Evolutionary conservation across 495 filamentous ascomycete species (phyloP), one percentile per base, ranked within the genome.

Genomic region (Sordaria brevicollis): DNA sequence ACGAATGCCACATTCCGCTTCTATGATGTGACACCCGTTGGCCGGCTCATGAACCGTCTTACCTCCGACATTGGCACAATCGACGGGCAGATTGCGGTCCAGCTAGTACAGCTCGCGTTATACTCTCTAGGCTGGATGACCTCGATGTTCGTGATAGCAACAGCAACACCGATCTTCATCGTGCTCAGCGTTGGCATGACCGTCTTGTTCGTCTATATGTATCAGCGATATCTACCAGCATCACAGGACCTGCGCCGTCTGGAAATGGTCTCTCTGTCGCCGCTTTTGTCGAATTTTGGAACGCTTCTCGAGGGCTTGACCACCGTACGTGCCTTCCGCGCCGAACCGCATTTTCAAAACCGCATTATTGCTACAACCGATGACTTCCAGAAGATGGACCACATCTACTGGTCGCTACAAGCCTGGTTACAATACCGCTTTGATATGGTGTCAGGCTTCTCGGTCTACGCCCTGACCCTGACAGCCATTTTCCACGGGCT

Each of bases 341-440:
- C 89, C 5, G 88, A 93, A 73, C 78, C 83, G 15, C 88, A 89
- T 65, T 96, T 95, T 73, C 92, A 95, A 73, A 83, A 85, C 68
- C 84, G 88, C 29, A 89, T 93, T 69, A 90, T 96, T 49, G 82
- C 83, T 4, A 91, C 91, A 21, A 90, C 90, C 0, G 92, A 96
- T 77, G 86, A 86, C 3, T 96, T 96, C 78, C 92, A 94, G 77
- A 93, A 92, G 72, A 93, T 94, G 90, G 92, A 96, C 75, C 92
- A 96, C 78, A 93, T 96, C 80, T 96, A 93, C 80, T 96, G 92
- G 92, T 90, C 86, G 65, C 82, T 94, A 7, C 92, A 94, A 74
- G 85, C 87, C 33, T 96, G 92, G 92, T 83, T 96, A 8, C 88
- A 87, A 75, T 92, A 89, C 73, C 90, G 92, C 35, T 94, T 92